A percentile compares a stretch with the other conserved stretches of the same genome.
Conservation (phyloP, 2,329 filamentous ascomycete genomes). For the Rutstroemia sp. region DNA sequence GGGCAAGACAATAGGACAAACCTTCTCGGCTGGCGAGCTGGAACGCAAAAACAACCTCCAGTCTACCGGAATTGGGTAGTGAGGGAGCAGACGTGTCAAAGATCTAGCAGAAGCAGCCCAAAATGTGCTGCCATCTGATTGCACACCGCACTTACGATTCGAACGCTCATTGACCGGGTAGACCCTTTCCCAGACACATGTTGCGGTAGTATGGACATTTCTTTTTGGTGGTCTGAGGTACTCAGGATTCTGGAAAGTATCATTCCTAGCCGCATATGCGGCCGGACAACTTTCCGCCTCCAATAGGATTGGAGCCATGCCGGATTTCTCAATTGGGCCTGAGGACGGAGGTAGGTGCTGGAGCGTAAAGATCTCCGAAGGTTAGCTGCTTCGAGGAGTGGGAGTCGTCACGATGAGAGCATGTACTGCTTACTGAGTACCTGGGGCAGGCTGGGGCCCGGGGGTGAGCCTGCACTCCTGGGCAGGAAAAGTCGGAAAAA, state of each 20-base stretch:
- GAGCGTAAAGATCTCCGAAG: constrained; percentile 5
- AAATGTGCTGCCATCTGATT: constrained; percentile 4
- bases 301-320: constrained; percentile 7
- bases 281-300: constrained; percentile 2
- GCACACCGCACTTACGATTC: constrained; percentile 1
- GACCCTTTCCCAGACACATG: constrained; percentile 3
- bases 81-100: background rate
- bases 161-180: constrained; percentile 1
- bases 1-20: background rate
- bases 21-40: background rate
- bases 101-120: background rate
- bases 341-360: background rate
- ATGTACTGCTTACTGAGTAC: background rate
- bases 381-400: background rate
- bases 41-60: background rate
- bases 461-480: background rate
- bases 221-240: constrained; percentile 1
- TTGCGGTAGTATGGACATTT: constrained; percentile 5
- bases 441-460: background rate
- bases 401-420: background rate
- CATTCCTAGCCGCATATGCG: constrained; percentile 3
- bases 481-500: background rate
- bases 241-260: constrained; percentile 1
- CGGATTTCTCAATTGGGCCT: background rate
- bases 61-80: background rate